Percentiles rank a stretch among this genome's conserved stretches.
Evolutionary conservation across 768 basidiomycete species (phyloP).

Genomic region (Cytidiella melzeri): DNA sequence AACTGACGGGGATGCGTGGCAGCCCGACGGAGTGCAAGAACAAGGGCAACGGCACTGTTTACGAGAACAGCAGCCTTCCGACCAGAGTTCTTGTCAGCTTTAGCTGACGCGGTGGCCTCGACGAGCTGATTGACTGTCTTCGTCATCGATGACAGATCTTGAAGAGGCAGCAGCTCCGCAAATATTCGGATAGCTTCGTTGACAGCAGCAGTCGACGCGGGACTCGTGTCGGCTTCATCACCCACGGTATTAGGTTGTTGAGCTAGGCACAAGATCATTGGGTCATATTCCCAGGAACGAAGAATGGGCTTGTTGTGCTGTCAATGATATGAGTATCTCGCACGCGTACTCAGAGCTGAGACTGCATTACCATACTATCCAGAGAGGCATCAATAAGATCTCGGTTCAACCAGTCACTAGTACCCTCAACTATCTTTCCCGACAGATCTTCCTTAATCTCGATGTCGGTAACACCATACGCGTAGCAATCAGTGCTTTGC

Average conservation of each 20-base stretch:
- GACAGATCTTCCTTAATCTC: conserved; percentile 39
- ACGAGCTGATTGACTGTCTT: conserved; percentile 53
- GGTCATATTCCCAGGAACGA: conserved; percentile 83
- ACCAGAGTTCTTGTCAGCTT: conserved; percentile 82
- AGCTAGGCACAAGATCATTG: conserved; percentile 61
- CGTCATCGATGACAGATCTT: conserved; percentile 55
- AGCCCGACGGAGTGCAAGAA: conserved; percentile 59
- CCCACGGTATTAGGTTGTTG: conserved; percentile 30
- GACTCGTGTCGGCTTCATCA: conserved; percentile 59
- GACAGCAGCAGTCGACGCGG: conserved; percentile 76
- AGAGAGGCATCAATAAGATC: conserved; percentile 80
- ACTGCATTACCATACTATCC: conserved; percentile 56
- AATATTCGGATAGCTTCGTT: conserved; percentile 90
- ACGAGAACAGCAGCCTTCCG: conserved; percentile 78
- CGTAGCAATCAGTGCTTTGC: conserved; percentile 85
- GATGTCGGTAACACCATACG: conserved; percentile 79
- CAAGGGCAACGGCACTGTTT: conserved; percentile 72
- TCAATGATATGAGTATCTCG: not conserved
- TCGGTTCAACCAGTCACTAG: conserved; percentile 37
- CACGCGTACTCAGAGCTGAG: not conserved
- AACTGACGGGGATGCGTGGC: conserved; percentile 51
- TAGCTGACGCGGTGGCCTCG: conserved; percentile 64
- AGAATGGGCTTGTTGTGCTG: conserved; percentile 75
- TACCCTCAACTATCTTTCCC: conserved; percentile 16
- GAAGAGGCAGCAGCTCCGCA: conserved; percentile 67